These are phyloP conservation scores for Entrophospora sp. DNA, from an alignment of 192 early-diverging fungal species.

Conservation along the genomic window DNA sequence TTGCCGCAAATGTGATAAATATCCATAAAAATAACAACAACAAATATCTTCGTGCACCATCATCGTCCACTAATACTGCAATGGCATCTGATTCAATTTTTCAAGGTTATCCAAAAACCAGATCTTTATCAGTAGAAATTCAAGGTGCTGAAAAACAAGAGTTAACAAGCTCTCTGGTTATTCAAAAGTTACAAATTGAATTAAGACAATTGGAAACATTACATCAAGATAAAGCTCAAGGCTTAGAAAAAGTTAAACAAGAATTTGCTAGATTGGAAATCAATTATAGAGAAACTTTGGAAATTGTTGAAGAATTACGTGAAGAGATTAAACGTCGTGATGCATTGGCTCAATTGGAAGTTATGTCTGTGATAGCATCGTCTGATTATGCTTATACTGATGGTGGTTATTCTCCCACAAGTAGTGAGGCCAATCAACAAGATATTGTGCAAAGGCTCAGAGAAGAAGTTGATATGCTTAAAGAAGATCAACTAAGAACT, in stretches of 20 bases:
- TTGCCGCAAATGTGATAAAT: constrained; percentile 81
- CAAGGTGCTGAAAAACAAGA: not conserved
- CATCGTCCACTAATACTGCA: too few species aligned
- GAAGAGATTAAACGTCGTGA: constrained; percentile 2
- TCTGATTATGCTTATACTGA: not conserved
- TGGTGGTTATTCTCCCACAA: not conserved
- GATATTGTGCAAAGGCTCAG: not conserved
- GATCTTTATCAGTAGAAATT: constrained; percentile 1
- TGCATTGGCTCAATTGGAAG: not conserved
- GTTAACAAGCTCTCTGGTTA: not conserved
- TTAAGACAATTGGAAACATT: not conserved
- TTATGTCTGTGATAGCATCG: not conserved
- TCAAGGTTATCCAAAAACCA: not conserved
- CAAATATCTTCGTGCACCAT: not conserved
- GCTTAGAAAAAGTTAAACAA: not conserved
- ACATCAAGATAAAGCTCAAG: constrained; percentile 1
- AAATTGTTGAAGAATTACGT: constrained; percentile 9
- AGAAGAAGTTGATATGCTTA: too few species aligned
- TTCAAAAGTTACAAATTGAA: constrained; percentile 8
- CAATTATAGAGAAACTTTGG: not conserved
- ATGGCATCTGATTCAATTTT: too few species aligned
- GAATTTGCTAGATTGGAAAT: constrained; percentile 2
- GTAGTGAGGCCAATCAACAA: not conserved
- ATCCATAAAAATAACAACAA: too few species aligned
- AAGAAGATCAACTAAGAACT: not conserved